Base-by-base conservation (phyloP, 768 basidiomycete genomes). In the Phanerochaete sordida region DNA sequence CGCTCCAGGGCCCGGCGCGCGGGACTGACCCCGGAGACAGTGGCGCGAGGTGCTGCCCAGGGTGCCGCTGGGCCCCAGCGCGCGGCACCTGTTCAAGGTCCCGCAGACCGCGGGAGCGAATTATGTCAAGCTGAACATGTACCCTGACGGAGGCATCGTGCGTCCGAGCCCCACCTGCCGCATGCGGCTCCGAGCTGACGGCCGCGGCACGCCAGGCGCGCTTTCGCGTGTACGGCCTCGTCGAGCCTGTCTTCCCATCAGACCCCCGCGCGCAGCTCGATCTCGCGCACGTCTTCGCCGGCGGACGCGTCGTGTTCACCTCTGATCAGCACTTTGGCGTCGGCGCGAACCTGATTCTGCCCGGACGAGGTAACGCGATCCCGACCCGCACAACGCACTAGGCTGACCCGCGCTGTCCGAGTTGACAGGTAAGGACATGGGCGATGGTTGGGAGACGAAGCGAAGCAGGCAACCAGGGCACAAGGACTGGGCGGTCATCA, bases 391-490 rank as follows among this genome's bases (percentile, higher is more conserved):
- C 19, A 54, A 12, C 15, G 16, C 35, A 21, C 43, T 6, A 11
- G 13, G 24, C 12, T 54, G 53, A 51, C 19, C 30, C 11, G n/a
- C 2, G 21, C 9, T 43, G 23, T 16, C 30, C 11, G n/a, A 1
- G 21, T 11, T 43, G 23, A 13, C 26, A 83, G 82, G 92, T 27
- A 87, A 86, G 69, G 89, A 96, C 67, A 99, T 99, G 94, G 87
- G 95, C 4, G 95, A 97, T 69, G 97, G 97, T 3, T 99, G 97
- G 97, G 97, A 99, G 75, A 98, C 96, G 2, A 93, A 90, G 71
- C 81, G 97, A 62, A 95, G 90, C 68, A 81, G 92, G 56, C 78
- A 76, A 45, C 81, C 81, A 56, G 93, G 82, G 39, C 94, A 95
- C 73, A 91, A 85, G 49, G 95, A 98, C 67, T 98, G 93, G 91